Evolutionary conservation across 129 eudicot species (phyloP).

Genomic region (Solidago caesia): DNA sequence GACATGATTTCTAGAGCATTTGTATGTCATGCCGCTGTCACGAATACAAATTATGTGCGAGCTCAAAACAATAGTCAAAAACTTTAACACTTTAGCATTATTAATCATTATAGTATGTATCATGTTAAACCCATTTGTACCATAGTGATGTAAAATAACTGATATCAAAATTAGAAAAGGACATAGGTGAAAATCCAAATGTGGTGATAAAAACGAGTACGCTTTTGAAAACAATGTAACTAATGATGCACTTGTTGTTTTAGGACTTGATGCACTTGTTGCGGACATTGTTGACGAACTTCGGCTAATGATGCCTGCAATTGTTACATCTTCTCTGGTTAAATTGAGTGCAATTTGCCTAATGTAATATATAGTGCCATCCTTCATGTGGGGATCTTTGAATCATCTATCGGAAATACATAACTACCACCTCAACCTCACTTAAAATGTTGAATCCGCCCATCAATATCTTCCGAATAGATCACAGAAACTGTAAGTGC

Average conservation of each 20-base stretch:
- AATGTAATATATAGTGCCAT: slow-evolving; percentile 20
- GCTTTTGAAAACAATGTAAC: slow-evolving; percentile 6
- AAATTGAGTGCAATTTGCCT: slow-evolving; percentile 14
- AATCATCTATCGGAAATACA: slow-evolving; percentile 6
- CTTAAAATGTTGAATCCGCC: slow-evolving; percentile 3
- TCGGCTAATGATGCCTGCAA: slow-evolving; percentile 16
- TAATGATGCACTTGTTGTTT: slow-evolving; percentile 6
- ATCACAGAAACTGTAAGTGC: slow-evolving; percentile 24
- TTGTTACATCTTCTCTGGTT: slow-evolving; percentile 15
- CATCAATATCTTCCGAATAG: neutral
- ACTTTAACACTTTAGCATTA: neutral
- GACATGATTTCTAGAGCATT: too few species aligned
- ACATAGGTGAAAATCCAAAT: neutral
- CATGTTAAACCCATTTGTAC: neutral
- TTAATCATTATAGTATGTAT: neutral
- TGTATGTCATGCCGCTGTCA: too few species aligned
- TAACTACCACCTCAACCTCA: slow-evolving; percentile 22
- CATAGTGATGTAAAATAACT: neutral
- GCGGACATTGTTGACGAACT: slow-evolving; percentile 24
- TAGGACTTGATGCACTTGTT: slow-evolving; percentile 28
- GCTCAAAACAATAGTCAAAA: too few species aligned
- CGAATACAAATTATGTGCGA: too few species aligned
- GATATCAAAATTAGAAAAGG: neutral
- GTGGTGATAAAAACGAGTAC: neutral
- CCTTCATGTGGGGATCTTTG: slow-evolving; percentile 11